Base-by-base conservation (phyloP, 2,329 filamentous ascomycete species). In the Arthrobotrys sphaeroides region DNA sequence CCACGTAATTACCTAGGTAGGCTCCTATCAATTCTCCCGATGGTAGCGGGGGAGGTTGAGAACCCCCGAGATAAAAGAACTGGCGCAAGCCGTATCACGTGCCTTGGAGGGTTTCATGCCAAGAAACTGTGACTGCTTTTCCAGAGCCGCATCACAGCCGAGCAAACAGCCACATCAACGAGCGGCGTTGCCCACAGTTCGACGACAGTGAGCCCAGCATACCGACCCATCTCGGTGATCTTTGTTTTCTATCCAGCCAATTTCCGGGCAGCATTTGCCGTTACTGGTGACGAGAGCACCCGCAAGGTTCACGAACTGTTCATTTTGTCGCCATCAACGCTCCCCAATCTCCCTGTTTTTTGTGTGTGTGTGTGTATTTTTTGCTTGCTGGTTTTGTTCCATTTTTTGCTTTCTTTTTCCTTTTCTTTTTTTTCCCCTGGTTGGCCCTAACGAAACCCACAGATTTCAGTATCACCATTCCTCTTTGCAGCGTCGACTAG, bases 301-400 rank as follows among this genome's bases (percentile, higher is more conserved):
- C n/a, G n/a, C n/a, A n/a, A n/a, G n/a, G n/a, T n/a, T n/a, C n/a
- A n/a, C 5, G 31, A 33, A 12, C 31, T 33, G 5, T 33, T 33
- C 7, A 33, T 33, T 33, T 12, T 6, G 5, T n/a, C n/a, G n/a
- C n/a, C n/a, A n/a, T n/a, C n/a, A n/a, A n/a, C n/a, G n/a, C n/a
- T n/a, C n/a, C n/a, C n/a, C n/a, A n/a, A n/a, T n/a, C n/a, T n/a
- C n/a, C n/a, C 13, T 42, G 38, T 12, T 12, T 3, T 18, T 57
- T 45, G n/a, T n/a, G n/a, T 60, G 60, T 70, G 40, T 59, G 53
- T 74, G 47, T 60, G 57, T 59, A 42, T 65, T 49, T 38, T 67
- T 24, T 66, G 9, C 45, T 38, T n/a, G n/a, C n/a, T n/a, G n/a
- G n/a, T n/a, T n/a, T n/a, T n/a, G n/a, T n/a, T 24, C 57, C 33